Base-by-base conservation (phyloP, 2,329 filamentous ascomycete genomes). In the Aspergillus niger region DNA sequence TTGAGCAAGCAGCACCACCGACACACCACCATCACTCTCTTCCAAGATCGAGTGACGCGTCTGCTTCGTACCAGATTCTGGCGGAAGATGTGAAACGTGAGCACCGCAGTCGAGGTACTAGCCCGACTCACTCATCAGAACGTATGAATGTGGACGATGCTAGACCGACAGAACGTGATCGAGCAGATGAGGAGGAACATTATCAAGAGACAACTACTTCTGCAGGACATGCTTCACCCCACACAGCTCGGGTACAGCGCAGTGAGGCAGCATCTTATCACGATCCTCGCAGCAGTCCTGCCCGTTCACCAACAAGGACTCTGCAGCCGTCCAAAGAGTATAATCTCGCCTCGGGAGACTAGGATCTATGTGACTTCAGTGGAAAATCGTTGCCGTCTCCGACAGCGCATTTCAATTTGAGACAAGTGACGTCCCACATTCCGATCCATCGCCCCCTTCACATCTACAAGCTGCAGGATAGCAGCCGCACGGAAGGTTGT, bases 11-110 rank as follows among this genome's bases (percentile, higher is more conserved):
- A 20, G 55, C 26, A 30, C 38, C 15, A 20, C 39, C 36, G 11
- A 17, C 22, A 3, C 64, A 63, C 50, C 39, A 39, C 17, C 61
- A 59, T 26, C 61, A 60, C 8, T 22, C 57, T 30, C 15, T 26
- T 6, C 38, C 39, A 15, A 43, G 20, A 22, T 24, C 52, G 28
- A 64, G 63, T 38, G 63, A 62, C 8, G 28, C 55, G n/a, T 59
- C 59, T 1, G 22, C 30, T 5, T 43, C 50, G n/a, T 62, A 63
- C 15, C 59, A 60, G 8, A 13, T 30, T 17, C 50, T 51, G 39
- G 26, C 24, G n/a, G 43, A 13, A 30, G 47, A 59, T n/a, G 24
- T 44, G 2, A 55, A 22, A 36, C 41, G 17, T 11, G 53, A 47
- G 11, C 39, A 28, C 5, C 22, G 8, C 7, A 47, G 53, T 32